Base-by-base conservation (phyloP, 1,284 basidiomycete genomes). In the Rhodofomes roseus region DNA sequence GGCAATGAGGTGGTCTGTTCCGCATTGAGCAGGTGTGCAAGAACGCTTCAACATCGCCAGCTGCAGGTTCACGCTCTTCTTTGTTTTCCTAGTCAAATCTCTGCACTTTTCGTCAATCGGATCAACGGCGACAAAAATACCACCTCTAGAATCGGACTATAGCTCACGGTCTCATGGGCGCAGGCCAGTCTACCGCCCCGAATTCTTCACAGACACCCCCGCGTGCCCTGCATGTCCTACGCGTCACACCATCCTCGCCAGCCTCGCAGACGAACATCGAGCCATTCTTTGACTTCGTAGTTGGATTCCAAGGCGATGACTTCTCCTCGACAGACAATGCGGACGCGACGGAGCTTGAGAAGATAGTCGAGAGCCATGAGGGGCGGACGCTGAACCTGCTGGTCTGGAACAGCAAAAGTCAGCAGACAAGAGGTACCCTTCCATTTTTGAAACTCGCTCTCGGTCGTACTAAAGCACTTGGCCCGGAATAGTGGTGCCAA, bases 261-360 rank as follows among this genome's bases (percentile, higher is more conserved):
- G 91, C 93, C 0, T 91, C 92, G 9, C 81, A 87, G 58, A 92
- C 92, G 5, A 86, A 85, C 55, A 90, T 98, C 50, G 95, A 98
- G 70, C 93, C 96, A 0, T 97, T 95, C 77, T 99, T 99, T 71
- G 96, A 98, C 77, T 98, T 97, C 73, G 85, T 98, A 36, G 87
- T 98, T 43, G 96, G 96, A 18, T 91, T 95, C 60, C 87, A 93
- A 70, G 87, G 89, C 34, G 81, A 87, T 62, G 76, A 83, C 0
- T 75, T 84, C 50, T 77, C 83, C 8, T 75, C 80, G 2, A 77
- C 80, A 56, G 79, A 81, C 55, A 81, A 80, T 43, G 81, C 93
- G 48, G 89, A 93, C 66, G 87, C 85, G n/a, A 76, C 82, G 2
- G 86, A 88, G 63, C 79, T 96, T 16, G 92, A 93, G 67, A 82